Evolutionary conservation across 1,284 basidiomycete species (phyloP).

Genomic region (Amylostereum chailletii): DNA sequence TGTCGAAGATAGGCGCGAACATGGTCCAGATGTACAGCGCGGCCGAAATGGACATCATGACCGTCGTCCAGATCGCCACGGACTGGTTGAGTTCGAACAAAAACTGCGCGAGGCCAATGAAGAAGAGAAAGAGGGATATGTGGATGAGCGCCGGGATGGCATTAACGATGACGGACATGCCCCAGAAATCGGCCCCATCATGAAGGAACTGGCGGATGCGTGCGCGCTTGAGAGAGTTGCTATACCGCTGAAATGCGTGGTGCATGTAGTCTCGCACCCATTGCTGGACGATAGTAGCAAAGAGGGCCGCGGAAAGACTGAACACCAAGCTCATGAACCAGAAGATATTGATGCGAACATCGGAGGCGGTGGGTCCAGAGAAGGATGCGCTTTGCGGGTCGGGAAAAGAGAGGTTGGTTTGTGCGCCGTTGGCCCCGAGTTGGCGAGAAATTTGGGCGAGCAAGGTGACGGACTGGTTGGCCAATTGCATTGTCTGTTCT

Average conservation of each 20-base stretch:
- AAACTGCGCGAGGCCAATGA: constrained; percentile 6
- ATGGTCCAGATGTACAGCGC: constrained; percentile 4
- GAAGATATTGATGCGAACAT: constrained; percentile 9
- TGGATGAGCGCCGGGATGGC: constrained; percentile 9
- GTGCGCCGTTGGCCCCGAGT: background rate
- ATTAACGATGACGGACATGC: constrained; percentile 9
- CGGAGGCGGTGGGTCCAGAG: background rate
- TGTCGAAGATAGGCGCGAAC: constrained; percentile 3
- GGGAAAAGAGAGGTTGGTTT: background rate
- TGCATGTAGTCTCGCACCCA: constrained; percentile 5
- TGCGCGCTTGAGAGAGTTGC: constrained; percentile 6
- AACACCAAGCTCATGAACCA: constrained; percentile 11
- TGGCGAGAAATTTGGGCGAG: background rate
- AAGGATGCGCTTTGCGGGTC: too few species aligned
- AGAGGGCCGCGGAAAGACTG: constrained; percentile 7
- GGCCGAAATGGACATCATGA: background rate
- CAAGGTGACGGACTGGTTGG: background rate
- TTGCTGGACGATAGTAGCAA: constrained; percentile 1
- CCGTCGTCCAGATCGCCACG: background rate
- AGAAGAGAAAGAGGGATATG: constrained; percentile 10
- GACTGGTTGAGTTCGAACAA: constrained; percentile 2
- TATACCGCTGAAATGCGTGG: constrained; percentile 7
- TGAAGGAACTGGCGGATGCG: constrained; percentile 5
- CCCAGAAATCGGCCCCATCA: constrained; percentile 5
- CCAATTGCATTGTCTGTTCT: background rate